Percentiles rank a stretch among this genome's conserved stretches.
phyloP scores from a whole-genome alignment of 495 filamentous ascomycete genomes.

The Annulohypoxylon nitens region DNA sequence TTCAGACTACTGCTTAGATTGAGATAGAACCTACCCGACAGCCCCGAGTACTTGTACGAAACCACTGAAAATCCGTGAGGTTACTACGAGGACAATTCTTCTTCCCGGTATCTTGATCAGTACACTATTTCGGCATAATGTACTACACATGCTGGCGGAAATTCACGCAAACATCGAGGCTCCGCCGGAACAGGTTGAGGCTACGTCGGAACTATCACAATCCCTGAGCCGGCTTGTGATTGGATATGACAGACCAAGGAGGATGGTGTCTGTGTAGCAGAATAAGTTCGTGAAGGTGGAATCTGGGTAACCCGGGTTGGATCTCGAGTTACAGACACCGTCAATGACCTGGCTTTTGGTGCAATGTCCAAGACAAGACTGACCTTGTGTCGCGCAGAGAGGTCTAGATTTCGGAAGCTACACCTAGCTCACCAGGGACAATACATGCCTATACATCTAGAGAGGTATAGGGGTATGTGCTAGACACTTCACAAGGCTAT shows the following conservation, averaged over 20 bases:
- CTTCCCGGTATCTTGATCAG: neutral
- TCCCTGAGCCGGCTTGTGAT: constrained; percentile 2
- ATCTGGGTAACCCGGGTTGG: neutral
- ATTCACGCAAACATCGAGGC: constrained; percentile 5
- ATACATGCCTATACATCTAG: neutral
- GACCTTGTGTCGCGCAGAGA: neutral
- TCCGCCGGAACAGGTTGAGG: constrained; percentile 21
- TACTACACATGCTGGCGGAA: neutral
- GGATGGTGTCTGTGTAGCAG: constrained; percentile 5
- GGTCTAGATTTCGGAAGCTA: constrained; percentile 9
- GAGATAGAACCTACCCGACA: neutral
- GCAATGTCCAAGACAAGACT: neutral
- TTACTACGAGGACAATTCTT: neutral
- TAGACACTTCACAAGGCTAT: neutral
- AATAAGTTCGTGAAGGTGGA: constrained; percentile 2
- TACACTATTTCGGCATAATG: neutral
- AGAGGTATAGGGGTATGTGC: neutral
- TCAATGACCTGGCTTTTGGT: neutral
- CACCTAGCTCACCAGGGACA: neutral
- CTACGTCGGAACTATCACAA: neutral
- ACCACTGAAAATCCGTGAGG: neutral
- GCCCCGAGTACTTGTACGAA: neutral
- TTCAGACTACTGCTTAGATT: too few species aligned
- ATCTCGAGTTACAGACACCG: neutral
- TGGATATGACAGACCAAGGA: neutral